Conservation (phyloP, 495 filamentous ascomycete species). For the Neurospora hispaniola region DNA sequence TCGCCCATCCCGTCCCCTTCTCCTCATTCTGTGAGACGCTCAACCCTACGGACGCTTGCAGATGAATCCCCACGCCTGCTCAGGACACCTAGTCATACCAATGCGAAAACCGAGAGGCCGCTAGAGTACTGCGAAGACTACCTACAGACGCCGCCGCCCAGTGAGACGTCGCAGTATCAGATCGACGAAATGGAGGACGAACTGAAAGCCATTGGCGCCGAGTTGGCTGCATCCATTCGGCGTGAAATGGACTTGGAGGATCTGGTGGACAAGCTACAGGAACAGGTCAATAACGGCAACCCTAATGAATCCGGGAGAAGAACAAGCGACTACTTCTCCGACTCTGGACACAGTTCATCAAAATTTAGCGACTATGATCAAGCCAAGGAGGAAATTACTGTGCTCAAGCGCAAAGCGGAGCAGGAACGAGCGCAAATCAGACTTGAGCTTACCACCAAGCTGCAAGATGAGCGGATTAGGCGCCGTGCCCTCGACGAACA, state of each 20-base stretch:
- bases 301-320: conserved; percentile 55
- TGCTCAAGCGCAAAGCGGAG: conserved; percentile 70
- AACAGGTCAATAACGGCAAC: conserved; percentile 47
- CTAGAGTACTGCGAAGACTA: conserved; percentile 36
- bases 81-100: conserved; percentile 18
- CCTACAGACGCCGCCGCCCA: conserved; percentile 34
- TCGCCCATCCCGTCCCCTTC: conserved; percentile 37
- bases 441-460: conserved; percentile 67
- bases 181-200: conserved; percentile 85
- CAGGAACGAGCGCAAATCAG: conserved; percentile 85
- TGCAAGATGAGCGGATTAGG: conserved; percentile 71
- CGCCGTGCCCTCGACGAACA: conserved; percentile 70
- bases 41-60: conserved; percentile 17
- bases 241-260: conserved; percentile 97
- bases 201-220: conserved; percentile 80
- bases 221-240: conserved; percentile 83
- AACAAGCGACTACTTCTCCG: conserved; percentile 96
- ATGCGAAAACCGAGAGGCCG: conserved; percentile 21
- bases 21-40: conserved; percentile 29
- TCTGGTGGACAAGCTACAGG: conserved; percentile 74
- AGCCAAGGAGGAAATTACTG: conserved; percentile 73
- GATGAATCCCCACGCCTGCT: conserved; percentile 31
- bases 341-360: conserved; percentile 80
- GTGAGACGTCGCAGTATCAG: conserved; percentile 26
- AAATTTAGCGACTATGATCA: conserved; percentile 56